Percentiles rank a stretch among this genome's conserved stretches.
phyloP scores from a whole-genome alignment of 148 eudicot species.

The Rhododendron kiyosumense region DNA sequence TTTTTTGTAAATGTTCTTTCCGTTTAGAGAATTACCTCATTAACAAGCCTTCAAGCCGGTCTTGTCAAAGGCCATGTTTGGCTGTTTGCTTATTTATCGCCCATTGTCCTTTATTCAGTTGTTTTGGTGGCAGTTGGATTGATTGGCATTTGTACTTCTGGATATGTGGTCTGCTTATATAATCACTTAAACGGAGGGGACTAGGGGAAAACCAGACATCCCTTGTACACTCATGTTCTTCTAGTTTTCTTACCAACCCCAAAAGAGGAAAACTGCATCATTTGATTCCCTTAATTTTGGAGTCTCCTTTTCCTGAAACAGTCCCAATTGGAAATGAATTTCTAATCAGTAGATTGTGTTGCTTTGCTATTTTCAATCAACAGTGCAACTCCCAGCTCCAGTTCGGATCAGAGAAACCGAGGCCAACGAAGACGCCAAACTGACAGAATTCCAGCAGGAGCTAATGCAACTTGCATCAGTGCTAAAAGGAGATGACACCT shows the following conservation, averaged over 20 bases:
- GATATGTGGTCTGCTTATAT: neutral
- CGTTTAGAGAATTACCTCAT: neutral
- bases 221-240: neutral
- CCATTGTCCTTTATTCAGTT: neutral
- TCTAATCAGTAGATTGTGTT: neutral
- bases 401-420: slow-evolving; percentile 54
- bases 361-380: neutral
- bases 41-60: neutral
- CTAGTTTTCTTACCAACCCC: neutral
- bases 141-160: neutral
- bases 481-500: slow-evolving; percentile 63
- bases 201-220: neutral
- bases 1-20: neutral
- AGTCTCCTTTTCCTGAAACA: neutral
- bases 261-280: neutral
- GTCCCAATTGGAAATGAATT: neutral
- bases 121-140: neutral
- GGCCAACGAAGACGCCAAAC: slow-evolving; percentile 63
- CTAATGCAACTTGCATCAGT: slow-evolving; percentile 77
- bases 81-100: neutral
- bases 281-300: neutral
- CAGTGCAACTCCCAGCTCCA: slow-evolving; percentile 70
- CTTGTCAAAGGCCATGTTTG: neutral
- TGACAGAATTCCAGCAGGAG: slow-evolving; percentile 82
- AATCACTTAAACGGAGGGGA: neutral